phyloP scores from a whole-genome alignment of 164 flowering plant genomes.

The Dillenia suffruticosa region DNA sequence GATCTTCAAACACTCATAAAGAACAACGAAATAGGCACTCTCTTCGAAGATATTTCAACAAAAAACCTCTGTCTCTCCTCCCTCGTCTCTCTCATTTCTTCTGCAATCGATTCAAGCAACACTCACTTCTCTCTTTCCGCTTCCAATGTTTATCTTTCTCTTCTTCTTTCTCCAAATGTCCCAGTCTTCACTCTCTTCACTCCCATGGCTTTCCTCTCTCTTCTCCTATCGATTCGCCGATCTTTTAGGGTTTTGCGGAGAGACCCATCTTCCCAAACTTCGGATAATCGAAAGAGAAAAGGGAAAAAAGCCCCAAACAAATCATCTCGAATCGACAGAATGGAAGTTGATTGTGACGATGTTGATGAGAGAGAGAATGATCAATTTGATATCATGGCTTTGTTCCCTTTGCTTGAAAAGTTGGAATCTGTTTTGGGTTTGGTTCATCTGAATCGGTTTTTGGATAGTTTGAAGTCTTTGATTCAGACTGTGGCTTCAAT shows the following conservation, averaged over 20 bases:
- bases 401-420: conserved; percentile 47
- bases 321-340: too few relatives aligned
- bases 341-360: conserved; percentile 7
- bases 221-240: conserved; percentile 64
- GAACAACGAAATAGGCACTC: conserved; percentile 18
- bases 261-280: not conserved
- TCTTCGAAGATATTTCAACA: conserved; percentile 51
- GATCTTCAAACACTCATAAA: conserved; percentile 51
- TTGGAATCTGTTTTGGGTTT: conserved; percentile 44
- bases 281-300: too few relatives aligned
- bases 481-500: conserved; percentile 64
- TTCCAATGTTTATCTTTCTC: conserved; percentile 58
- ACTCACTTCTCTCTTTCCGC: conserved; percentile 42
- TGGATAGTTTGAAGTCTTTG: conserved; percentile 75
- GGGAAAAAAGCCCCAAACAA: not conserved
- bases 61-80: conserved; percentile 39
- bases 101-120: conserved; percentile 57
- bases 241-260: conserved; percentile 33
- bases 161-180: conserved; percentile 60
- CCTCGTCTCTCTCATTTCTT: conserved; percentile 36
- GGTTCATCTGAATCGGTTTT: conserved; percentile 72
- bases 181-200: conserved; percentile 84
- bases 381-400: conserved; percentile 31
- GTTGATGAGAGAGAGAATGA: conserved; percentile 18
- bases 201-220: conserved; percentile 68